Evolutionary conservation across 1,284 basidiomycete species (phyloP), one percentile per base, ranked within the genome.

Genomic region (Pisolithus thermaeus): DNA sequence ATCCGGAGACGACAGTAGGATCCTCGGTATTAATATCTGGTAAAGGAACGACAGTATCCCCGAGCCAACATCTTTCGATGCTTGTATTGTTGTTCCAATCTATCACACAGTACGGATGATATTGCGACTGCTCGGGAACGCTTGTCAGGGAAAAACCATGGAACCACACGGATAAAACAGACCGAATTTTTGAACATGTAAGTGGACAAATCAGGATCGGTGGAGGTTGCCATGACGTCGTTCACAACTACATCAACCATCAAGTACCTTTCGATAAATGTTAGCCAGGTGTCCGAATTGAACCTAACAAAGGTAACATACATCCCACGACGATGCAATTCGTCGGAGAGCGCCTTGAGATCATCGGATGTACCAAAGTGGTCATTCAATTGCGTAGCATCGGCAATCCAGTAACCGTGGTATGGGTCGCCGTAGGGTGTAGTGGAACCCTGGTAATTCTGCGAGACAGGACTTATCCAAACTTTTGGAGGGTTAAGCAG

Each of bases 191-290:
- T 81, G 73, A 87, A 84, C 64, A 80, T 71, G 66, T 80, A 86
- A 0, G 64, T 62, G 9, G 80, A 79, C 53, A 76, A 76, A 62
- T 82, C 77, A 7, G 83, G 81, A 7, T 72, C 75, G 39, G 70
- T 73, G 7, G 78, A 74, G 7, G 77, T 76, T 4, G 83, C 70
- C 65, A 84, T 87, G 50, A 84, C 77, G 66, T 87, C 82, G 70
- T 90, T 89, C 52, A 85, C 78, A 50, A 87, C 83, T 44, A 87
- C 70, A 61, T 90, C 86, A 52, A 90, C 75, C 87, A 90, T 90
- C 59, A 90, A 71, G 60, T 80, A 62, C 61, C 62, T 62, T 49
- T 16, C 4, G 1, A 27, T 42, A 23, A 1, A 30, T 23, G 52
- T 4, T 35, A 28, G 48, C 52, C 65, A 56, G 61, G 64, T 6